Evolutionary conservation across 139 green algal genomes (phyloP).

Genomic region (Zygnema circumcarinatum): DNA sequence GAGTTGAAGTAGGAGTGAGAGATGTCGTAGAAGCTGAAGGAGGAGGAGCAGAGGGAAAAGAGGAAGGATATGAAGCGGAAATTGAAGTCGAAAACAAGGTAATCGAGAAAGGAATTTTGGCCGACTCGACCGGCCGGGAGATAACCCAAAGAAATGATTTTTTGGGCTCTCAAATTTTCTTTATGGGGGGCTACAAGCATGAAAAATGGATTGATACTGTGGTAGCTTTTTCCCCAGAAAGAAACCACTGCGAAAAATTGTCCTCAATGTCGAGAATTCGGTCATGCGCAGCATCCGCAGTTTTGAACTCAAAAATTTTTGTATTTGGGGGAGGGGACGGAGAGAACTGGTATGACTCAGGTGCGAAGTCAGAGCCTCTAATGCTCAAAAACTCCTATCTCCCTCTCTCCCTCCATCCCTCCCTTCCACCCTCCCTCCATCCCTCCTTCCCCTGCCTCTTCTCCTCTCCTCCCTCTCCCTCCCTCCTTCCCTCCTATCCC

Average conservation of each 20-base stretch:
- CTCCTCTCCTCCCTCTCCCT: no score
- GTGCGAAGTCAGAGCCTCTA: no score
- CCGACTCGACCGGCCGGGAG: no score
- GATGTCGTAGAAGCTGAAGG: background rate
- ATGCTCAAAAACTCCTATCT: no score
- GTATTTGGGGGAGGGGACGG: slow-evolving; percentile 60
- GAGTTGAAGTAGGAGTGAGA: background rate
- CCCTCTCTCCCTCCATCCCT: no score
- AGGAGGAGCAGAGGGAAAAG: background rate
- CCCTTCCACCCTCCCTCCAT: no score
- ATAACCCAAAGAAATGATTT: no score
- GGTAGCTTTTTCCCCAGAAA: background rate
- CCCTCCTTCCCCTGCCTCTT: slow-evolving; percentile 3
- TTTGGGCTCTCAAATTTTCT: no score
- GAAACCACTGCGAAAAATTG: slow-evolving; percentile 8
- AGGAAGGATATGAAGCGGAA: background rate
- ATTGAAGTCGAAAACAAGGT: no score
- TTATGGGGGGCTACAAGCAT: background rate
- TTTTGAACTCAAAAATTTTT: slow-evolving; percentile 59
- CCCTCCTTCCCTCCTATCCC: background rate
- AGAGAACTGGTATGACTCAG: slow-evolving; percentile 52
- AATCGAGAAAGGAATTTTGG: no score
- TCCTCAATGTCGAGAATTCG: slow-evolving; percentile 24
- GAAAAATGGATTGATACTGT: slow-evolving; percentile 2
- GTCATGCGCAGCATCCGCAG: slow-evolving; percentile 53